A percentile compares a stretch with the other conserved stretches of the same genome.
Evolutionary conservation across 1,139 yeast genomes (phyloP).

Genomic region (Sugiyamaella grinbergsii): DNA sequence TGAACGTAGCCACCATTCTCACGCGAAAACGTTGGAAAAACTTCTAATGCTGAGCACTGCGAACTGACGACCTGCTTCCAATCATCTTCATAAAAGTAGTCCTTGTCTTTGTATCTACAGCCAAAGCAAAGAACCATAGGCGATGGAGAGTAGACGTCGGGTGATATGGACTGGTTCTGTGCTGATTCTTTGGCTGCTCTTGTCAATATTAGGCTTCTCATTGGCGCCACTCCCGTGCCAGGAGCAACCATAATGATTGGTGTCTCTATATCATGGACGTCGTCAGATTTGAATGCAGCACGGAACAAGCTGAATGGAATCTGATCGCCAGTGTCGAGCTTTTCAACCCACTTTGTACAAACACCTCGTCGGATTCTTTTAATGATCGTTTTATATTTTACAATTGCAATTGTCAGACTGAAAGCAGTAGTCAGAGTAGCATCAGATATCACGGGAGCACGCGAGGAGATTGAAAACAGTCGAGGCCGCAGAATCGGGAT

Average conservation of each 20-base stretch:
- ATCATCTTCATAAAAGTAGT: constrained; percentile 61
- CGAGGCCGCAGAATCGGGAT: constrained; percentile 81
- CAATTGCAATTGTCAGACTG: constrained; percentile 78
- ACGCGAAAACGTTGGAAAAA: constrained; percentile 61
- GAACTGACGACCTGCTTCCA: constrained; percentile 49
- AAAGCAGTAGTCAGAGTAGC: constrained; percentile 39
- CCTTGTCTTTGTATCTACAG: constrained; percentile 66
- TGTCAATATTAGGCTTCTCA: constrained; percentile 60
- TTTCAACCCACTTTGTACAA: constrained; percentile 76
- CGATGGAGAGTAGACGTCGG: too few species aligned
- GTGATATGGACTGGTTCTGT: too few species aligned
- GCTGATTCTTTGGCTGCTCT: constrained; percentile 19
- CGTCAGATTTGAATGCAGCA: constrained; percentile 37
- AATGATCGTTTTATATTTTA: constrained; percentile 81
- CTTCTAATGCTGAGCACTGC: constrained; percentile 31
- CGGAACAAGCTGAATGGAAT: constrained; percentile 59
- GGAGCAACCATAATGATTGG: constrained; percentile 80
- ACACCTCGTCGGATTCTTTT: constrained; percentile 77
- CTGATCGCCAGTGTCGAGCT: constrained; percentile 50
- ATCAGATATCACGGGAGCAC: constrained; percentile 28
- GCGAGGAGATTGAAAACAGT: constrained; percentile 78
- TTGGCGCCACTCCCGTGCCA: constrained; percentile 93
- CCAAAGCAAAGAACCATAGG: constrained; percentile 64
- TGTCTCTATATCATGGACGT: constrained; percentile 33
- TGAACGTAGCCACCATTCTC: constrained; percentile 65